phyloP scores from a whole-genome alignment of 306 rosid genomes.

The Prunus kanzakura region DNA sequence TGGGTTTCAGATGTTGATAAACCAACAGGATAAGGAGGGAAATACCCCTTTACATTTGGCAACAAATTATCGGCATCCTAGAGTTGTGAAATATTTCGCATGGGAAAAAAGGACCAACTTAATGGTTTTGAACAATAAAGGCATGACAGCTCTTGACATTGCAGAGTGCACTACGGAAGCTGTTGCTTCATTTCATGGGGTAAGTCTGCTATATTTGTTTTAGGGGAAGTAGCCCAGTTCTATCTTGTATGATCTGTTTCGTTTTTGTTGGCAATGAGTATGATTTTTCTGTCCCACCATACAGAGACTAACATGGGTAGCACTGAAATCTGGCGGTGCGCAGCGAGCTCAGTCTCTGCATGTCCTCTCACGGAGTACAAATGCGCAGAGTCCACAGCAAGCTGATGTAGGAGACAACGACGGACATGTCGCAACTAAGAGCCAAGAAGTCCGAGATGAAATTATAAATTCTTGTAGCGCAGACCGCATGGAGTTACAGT shows the following conservation, averaged over 20 bases:
- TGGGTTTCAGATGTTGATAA: conserved; percentile 1
- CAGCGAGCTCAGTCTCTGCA: not conserved
- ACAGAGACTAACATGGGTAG: conserved; percentile 10
- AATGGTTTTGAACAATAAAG: not conserved
- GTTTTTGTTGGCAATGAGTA: too few relatives aligned
- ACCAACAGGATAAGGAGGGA: conserved; percentile 9
- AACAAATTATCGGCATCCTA: not conserved
- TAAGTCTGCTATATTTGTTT: not conserved
- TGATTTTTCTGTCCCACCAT: not conserved
- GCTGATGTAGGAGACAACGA: not conserved
- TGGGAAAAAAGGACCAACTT: not conserved
- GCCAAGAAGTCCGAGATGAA: too few relatives aligned
- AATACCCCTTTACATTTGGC: conserved; percentile 41
- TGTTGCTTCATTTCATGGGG: not conserved
- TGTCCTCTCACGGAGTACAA: too few relatives aligned
- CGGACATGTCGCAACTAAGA: not conserved
- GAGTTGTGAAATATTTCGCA: not conserved
- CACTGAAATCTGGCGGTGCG: conserved; percentile 12
- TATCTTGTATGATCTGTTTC: too few relatives aligned
- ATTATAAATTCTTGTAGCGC: too few relatives aligned
- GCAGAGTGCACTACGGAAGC: not conserved
- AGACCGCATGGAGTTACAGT: not conserved
- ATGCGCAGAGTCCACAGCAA: not conserved
- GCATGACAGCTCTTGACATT: conserved; percentile 1
- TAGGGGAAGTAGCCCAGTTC: too few relatives aligned